Conservation (phyloP, 1,284 basidiomycete species). For the Boletus subluridellus region DNA sequence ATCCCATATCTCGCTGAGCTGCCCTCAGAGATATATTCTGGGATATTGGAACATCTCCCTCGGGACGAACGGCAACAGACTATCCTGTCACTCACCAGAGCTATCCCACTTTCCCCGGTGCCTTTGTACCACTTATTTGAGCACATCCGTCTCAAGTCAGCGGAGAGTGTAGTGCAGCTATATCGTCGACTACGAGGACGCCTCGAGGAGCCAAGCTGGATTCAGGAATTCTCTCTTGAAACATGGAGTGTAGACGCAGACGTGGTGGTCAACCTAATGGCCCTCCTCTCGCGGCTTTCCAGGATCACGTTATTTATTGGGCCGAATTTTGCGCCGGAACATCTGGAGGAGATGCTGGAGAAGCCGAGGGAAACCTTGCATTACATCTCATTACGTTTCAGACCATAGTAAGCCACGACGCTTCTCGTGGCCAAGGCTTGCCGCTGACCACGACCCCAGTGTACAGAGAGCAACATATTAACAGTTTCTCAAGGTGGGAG, state of each 20-base stretch:
- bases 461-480: constrained; percentile 65
- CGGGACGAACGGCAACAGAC: constrained; percentile 40
- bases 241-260: constrained; percentile 63
- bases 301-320: constrained; percentile 52
- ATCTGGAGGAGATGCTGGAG: constrained; percentile 56
- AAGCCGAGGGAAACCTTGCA: constrained; percentile 38
- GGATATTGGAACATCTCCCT: constrained; percentile 48
- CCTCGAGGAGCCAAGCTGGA: constrained; percentile 34
- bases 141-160: constrained; percentile 42
- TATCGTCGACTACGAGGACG: constrained; percentile 46
- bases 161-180: constrained; percentile 46
- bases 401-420: constrained; percentile 57
- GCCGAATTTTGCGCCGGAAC: constrained; percentile 62
- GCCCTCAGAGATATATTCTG: constrained; percentile 59
- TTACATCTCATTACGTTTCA: constrained; percentile 55
- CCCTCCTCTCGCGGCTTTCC: constrained; percentile 46
- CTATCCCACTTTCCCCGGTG: constrained; percentile 53
- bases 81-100: constrained; percentile 51
- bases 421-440: not conserved
- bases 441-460: constrained; percentile 35
- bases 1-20: constrained; percentile 33
- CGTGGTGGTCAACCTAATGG: constrained; percentile 54
- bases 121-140: constrained; percentile 51
- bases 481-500: constrained; percentile 58
- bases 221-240: constrained; percentile 50